phyloP scores from a whole-genome alignment of 306 rosid genomes.

The Castanea mollissima region DNA sequence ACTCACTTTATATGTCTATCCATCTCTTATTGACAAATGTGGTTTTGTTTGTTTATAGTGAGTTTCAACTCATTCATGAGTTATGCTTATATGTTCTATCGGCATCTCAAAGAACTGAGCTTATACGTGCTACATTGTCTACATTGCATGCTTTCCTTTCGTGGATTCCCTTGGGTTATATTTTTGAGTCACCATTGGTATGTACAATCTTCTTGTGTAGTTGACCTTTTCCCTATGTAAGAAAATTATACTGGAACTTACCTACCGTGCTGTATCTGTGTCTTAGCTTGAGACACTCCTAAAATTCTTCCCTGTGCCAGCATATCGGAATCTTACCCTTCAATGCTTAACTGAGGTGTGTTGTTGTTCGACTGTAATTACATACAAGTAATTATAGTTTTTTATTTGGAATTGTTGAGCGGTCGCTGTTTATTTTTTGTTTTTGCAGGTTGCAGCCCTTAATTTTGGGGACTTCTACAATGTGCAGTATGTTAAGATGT shows the following conservation, averaged over 20 bases:
- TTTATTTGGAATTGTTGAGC: slow-evolving; percentile 6
- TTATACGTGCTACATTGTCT: slow-evolving; percentile 84
- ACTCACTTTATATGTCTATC: not conserved
- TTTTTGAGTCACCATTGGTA: slow-evolving; percentile 95
- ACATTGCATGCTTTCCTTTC: slow-evolving; percentile 96
- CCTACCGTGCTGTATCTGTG: not conserved
- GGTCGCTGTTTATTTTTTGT: slow-evolving; percentile 12
- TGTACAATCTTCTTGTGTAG: slow-evolving; percentile 25
- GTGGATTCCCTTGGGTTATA: slow-evolving; percentile 98
- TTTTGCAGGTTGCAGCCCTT: slow-evolving; percentile 83
- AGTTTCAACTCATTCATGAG: slow-evolving; percentile 98
- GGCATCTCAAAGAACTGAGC: slow-evolving; percentile 91
- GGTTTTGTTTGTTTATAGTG: slow-evolving; percentile 60
- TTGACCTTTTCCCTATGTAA: not conserved
- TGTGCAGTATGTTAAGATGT: slow-evolving; percentile 81
- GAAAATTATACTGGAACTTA: not conserved
- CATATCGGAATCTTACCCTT: slow-evolving; percentile 84
- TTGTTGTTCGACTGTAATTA: not conserved
- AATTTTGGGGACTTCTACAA: slow-evolving; percentile 76
- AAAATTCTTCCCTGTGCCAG: slow-evolving; percentile 78
- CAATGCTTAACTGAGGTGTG: slow-evolving; percentile 92
- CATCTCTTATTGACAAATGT: slow-evolving; percentile 20
- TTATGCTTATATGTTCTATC: slow-evolving; percentile 92
- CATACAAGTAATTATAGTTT: not conserved
- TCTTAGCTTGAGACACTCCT: slow-evolving; percentile 85